Conservation (phyloP, 2,329 filamentous ascomycete genomes). For the Microdochium nivale region DNA sequence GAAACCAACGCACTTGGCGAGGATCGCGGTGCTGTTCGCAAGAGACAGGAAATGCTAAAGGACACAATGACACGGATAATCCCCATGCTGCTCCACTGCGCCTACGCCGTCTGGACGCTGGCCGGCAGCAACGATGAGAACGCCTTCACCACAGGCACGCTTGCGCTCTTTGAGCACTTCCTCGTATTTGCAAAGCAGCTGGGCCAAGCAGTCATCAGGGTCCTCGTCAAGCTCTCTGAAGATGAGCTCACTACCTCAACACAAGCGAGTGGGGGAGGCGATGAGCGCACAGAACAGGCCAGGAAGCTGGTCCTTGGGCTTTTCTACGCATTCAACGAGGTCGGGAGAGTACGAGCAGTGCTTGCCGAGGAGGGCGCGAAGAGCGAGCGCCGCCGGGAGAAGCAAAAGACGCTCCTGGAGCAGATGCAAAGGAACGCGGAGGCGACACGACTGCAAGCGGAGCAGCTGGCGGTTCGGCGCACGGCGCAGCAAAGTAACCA, state of each 20-base stretch:
- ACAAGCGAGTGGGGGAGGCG: not conserved
- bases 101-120: not conserved
- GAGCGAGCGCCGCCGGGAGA: not conserved
- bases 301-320: not conserved
- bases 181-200: not conserved
- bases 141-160: not conserved
- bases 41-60: not conserved
- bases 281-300: not conserved
- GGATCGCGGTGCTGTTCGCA: not conserved
- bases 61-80: not conserved
- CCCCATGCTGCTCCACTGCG: not conserved
- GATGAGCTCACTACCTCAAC: not conserved
- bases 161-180: not conserved
- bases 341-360: not conserved
- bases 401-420: not conserved
- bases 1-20: not conserved
- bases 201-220: not conserved
- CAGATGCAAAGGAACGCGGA: not conserved
- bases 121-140: not conserved
- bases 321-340: not conserved
- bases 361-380: not conserved
- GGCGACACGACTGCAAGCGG: not conserved
- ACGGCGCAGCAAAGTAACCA: not conserved
- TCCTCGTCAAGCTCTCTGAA: not conserved
- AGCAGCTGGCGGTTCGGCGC: not conserved